These are phyloP conservation scores for Cadophora sp. DNA, from an alignment of 2,329 filamentous ascomycete species.

Conservation along the genomic window DNA sequence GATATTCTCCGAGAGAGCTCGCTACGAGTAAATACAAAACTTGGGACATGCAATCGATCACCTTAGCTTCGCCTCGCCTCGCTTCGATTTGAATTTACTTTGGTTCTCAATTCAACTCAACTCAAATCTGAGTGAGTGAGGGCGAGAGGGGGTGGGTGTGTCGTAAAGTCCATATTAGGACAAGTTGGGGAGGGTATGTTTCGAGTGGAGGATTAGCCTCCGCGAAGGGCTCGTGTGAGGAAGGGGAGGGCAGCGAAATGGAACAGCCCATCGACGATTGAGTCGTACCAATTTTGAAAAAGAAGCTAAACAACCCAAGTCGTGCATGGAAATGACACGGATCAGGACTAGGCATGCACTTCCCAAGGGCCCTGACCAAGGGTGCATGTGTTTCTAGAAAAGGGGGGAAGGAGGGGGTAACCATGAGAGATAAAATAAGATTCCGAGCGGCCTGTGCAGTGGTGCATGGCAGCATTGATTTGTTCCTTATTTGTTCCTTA, in stretches of 20 bases:
- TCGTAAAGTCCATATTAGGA: not conserved
- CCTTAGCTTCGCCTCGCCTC: not conserved
- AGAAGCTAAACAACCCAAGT: not conserved
- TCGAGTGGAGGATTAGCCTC: slow-evolving; percentile 8
- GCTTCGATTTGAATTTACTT: too few species aligned
- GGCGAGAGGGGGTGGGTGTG: too few species aligned
- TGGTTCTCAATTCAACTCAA: not conserved
- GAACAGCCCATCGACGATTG: not conserved
- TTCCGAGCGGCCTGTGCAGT: not conserved
- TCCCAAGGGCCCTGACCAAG: not conserved
- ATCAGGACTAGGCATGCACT: slow-evolving; percentile 11
- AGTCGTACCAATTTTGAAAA: not conserved
- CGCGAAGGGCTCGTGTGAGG: not conserved
- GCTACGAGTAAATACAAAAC: not conserved
- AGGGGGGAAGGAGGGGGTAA: not conserved
- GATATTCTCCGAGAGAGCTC: slow-evolving; percentile 5
- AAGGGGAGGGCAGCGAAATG: not conserved
- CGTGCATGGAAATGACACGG: slow-evolving; percentile 18
- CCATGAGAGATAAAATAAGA: not conserved
- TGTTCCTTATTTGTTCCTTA: not conserved
- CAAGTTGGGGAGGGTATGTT: not conserved
- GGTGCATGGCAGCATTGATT: not conserved
- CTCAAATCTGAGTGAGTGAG: not conserved
- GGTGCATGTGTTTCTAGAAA: slow-evolving; percentile 8
- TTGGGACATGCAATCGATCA: slow-evolving; percentile 1